Base-by-base conservation (phyloP, 805 yeast genomes). In the Cyberlindnera xylosilytica region DNA sequence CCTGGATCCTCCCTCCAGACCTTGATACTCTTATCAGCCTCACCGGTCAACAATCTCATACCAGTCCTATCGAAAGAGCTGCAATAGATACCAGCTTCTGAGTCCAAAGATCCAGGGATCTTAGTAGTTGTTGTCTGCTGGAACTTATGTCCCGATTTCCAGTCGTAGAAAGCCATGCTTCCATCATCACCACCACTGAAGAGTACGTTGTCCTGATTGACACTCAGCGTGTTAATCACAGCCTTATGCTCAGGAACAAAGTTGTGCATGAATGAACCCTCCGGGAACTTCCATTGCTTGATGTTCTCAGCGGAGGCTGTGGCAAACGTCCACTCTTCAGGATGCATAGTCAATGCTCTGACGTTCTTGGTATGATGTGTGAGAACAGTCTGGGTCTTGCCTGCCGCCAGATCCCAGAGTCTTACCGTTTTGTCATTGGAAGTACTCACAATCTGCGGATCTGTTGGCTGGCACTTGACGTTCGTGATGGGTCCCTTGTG, bases 111-210 rank as follows among this genome's bases (percentile, higher is more conserved):
- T 0, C 96, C 97, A 0, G 90, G 85, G 13, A 81, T 65, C 5
- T 81, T 76, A 0, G 68, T 68, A 1, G 91, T 74, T 2, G 53
- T 50, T 6, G 71, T 61, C 15, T 68, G 62, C 57, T 85, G 95
- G 51, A 77, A 70, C 50, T 77, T 67, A 30, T 71, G 69, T 0
- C 96, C 97, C 1, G 79, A 61, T 20, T 72, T 70, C 76, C 91
- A 88, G 63, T 91, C 95, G 63, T 75, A 87, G 52, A 87, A 80
- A 4, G 78, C 79, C 69, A 86, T 72, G 4, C 74, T 67, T 1
- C 98, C 98, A 59, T 87, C 76, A 57, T 88, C 96, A 39, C 83
- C 83, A 15, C 98, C 98, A 6, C 86, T 78, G 56, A 86, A 87
- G 44, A 88, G 57, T 4, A 80, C 79, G 38, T 81, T 80, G 12